phyloP scores from a whole-genome alignment of 2,329 filamentous ascomycete species.

The Aspergillus tamarii region DNA sequence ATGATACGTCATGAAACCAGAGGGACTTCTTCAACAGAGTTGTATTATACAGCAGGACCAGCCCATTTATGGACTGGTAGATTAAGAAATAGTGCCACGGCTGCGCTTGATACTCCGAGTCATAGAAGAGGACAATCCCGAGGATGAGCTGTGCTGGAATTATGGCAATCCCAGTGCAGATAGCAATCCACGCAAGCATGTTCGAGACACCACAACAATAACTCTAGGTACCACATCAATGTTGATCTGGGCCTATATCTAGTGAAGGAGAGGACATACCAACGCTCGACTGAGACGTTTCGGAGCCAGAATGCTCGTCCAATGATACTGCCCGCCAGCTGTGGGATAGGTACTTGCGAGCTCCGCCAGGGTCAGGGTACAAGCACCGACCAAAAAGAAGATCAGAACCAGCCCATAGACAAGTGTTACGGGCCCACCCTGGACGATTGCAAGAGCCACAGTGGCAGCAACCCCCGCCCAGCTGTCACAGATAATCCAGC shows the following conservation, averaged over 20 bases:
- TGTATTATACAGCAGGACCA: conserved; percentile 26
- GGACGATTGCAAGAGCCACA: conserved; percentile 23
- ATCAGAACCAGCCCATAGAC: conserved; percentile 16
- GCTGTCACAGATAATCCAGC: conserved; percentile 29
- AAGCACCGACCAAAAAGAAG: not conserved
- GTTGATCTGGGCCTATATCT: conserved; percentile 11
- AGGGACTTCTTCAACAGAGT: conserved; percentile 14
- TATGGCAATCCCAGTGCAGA: conserved; percentile 26
- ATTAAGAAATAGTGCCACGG: conserved; percentile 29
- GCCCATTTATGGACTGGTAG: conserved; percentile 26
- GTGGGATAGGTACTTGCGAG: conserved; percentile 42
- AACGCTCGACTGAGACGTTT: conserved; percentile 13
- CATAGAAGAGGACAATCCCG: conserved; percentile 18
- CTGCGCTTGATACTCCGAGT: conserved; percentile 20
- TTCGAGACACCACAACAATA: conserved; percentile 30
- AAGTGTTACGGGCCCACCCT: conserved; percentile 27
- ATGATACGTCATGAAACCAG: conserved; percentile 23
- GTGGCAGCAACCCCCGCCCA: conserved; percentile 30
- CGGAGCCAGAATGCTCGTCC: conserved; percentile 33
- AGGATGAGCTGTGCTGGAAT: conserved; percentile 25
- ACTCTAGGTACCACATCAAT: conserved; percentile 37
- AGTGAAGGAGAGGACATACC: conserved; percentile 22
- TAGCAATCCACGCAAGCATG: conserved; percentile 30
- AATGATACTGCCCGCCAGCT: conserved; percentile 46
- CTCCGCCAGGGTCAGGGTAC: conserved; percentile 40